Evolutionary conservation across 1,284 basidiomycete species (phyloP), one percentile per base, ranked within the genome.

Genomic region (Hypsizygus ulmarius): DNA sequence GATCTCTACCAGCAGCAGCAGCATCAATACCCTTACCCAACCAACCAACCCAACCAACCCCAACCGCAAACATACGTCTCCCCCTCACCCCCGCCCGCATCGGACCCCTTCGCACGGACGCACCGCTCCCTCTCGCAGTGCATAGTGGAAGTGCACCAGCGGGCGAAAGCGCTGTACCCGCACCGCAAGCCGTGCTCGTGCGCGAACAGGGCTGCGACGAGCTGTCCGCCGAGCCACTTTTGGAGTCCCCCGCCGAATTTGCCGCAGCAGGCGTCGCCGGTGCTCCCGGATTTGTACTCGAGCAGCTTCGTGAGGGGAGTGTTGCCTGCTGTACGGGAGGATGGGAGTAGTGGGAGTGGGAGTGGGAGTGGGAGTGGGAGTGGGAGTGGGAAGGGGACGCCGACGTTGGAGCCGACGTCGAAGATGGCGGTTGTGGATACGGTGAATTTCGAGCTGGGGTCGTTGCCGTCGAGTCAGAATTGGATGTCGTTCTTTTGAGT

Each of bases 401-500:
- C n/a, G 47, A 59, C 55, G 25, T 50, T 62, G 27, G 60, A 62
- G 16, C 62, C 63, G 11, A 53, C 63, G 2, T 69, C 69, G 10
- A 68, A 67, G 54, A 59, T 71, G 59, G 64, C 64, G 1, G 64
- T 68, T 3, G 68, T 70, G 36, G 73, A 74, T 48, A 68, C 70
- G 15, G 56, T 73, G 16, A 73, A 73, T 51, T 71, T 76, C 52
- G 74, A 76, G 51, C 58, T 74, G 27, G 73, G 73, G 1, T 71
- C 72, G 7, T 53, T 76, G 49, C 68, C 69, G 45, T 64, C 68
- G 37, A 68, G 58, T 43, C 72, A 69, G 48, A 65, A 62, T 34
- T 73, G 69, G 67, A 73, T 75, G 73, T 66, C 68, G 10, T 75
- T 73, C 60, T 75, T 75, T 51, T 75, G 59, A 52, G 32, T 3